phyloP scores from a whole-genome alignment of 371 early-diverging fungal species.

The Mucor plumbeus region DNA sequence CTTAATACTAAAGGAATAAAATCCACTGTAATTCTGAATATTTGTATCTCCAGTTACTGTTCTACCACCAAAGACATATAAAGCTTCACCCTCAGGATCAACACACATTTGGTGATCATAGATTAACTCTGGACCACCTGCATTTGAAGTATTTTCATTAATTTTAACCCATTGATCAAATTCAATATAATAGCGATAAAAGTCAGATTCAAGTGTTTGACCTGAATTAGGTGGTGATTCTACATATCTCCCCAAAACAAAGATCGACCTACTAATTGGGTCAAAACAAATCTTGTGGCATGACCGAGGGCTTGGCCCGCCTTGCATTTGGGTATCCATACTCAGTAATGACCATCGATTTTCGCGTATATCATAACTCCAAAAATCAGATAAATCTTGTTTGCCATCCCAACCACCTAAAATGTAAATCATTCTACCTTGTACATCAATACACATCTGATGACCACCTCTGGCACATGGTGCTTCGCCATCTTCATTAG shows the following conservation, averaged over 20 bases:
- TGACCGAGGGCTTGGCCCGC: slow-evolving; percentile 89
- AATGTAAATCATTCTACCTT: slow-evolving; percentile 79
- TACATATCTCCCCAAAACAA: slow-evolving; percentile 87
- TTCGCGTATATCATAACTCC: slow-evolving; percentile 73
- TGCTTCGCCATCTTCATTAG: slow-evolving; percentile 42
- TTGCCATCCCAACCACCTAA: slow-evolving; percentile 97
- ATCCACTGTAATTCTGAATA: slow-evolving; percentile 77
- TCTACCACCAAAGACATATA: slow-evolving; percentile 94
- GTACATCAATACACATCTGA: slow-evolving; percentile 92
- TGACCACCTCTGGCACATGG: slow-evolving; percentile 91
- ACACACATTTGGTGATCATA: slow-evolving; percentile 96
- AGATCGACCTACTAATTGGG: slow-evolving; percentile 72
- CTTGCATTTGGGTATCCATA: slow-evolving; percentile 71
- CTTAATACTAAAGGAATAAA: slow-evolving; percentile 80
- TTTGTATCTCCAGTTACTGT: slow-evolving; percentile 64
- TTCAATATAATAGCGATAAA: slow-evolving; percentile 85
- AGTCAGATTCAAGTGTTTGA: slow-evolving; percentile 75
- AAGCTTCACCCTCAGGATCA: slow-evolving; percentile 66
- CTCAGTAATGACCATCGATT: slow-evolving; percentile 78
- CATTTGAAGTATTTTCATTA: slow-evolving; percentile 77
- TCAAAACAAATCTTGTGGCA: slow-evolving; percentile 95
- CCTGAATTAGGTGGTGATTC: slow-evolving; percentile 68
- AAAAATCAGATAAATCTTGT: slow-evolving; percentile 89
- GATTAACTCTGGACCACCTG: slow-evolving; percentile 88
- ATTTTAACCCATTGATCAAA: slow-evolving; percentile 75